Evolutionary conservation across 2,329 filamentous ascomycete genomes (phyloP).

Genomic region (Botrytis cinerea): DNA sequence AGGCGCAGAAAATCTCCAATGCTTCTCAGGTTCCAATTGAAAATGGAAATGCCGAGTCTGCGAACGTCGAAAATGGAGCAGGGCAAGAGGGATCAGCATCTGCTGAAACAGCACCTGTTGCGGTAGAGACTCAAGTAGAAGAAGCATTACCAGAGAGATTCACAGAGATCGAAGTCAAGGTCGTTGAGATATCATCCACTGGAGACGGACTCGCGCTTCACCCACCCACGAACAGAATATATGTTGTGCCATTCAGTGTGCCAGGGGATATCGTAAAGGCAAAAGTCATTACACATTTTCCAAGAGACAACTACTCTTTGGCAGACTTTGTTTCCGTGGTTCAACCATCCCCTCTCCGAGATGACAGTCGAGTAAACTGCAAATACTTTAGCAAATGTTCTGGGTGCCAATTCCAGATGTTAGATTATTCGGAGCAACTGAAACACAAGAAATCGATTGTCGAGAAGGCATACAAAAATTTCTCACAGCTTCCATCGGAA

Average conservation of each 20-base stretch:
- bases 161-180: constrained; percentile 78
- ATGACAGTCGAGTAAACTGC: constrained; percentile 76
- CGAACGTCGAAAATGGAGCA: constrained; percentile 29
- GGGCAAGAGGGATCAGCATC: constrained; percentile 27
- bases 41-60: constrained; percentile 31
- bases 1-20: constrained; percentile 41
- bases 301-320: constrained; percentile 66
- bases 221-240: constrained; percentile 66
- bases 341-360: constrained; percentile 71
- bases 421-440: constrained; percentile 84
- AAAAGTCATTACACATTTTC: constrained; percentile 75
- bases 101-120: constrained; percentile 30
- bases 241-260: constrained; percentile 83
- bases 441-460: constrained; percentile 81
- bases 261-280: constrained; percentile 80
- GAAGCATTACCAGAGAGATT: constrained; percentile 63
- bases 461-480: constrained; percentile 89
- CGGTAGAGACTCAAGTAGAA: constrained; percentile 31
- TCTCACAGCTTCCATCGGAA: constrained; percentile 77
- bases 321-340: constrained; percentile 82
- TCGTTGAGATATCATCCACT: constrained; percentile 81
- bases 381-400: constrained; percentile 85
- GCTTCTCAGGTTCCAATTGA: constrained; percentile 9
- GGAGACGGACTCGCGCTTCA: constrained; percentile 84
- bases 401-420: constrained; percentile 97